Evolutionary conservation across 352 stramenopile species (phyloP), one percentile per base, ranked within the genome.

Genomic region (Phytophthora fragariae): DNA sequence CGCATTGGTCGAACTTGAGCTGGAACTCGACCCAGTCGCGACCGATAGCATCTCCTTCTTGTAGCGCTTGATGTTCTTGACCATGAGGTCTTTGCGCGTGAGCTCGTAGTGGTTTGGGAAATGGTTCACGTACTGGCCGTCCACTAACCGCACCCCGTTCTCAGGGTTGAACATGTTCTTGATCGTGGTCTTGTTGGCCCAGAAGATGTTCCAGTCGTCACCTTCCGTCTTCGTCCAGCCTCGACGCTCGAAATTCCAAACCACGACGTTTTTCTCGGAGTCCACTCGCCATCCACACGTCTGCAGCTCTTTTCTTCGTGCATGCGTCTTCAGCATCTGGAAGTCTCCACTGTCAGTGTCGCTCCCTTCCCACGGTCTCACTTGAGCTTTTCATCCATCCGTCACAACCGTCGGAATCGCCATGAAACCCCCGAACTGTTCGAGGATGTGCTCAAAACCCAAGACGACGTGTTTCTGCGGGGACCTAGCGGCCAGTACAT

Each of bases 191-290:
- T 98, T 97, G 70, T 82, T 97, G 49, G 93, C 94, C 94, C 94
- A 98, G 80, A 97, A 98, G 64, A 98, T 85, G 75, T 98, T 97
- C 94, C 94, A 98, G 84, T 98, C 94, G 60, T 96, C 88, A 5
- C 82, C 83, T 27, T 95, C 87, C 0, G 91, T 93, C 35, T 91
- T 92, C 54, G 81, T 72, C 91, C 92, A 97, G 44, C 92, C 90
- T 41, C 92, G 86, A 50, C 91, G 85, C 75, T 92, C 88, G 66
- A 92, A 93, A 67, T 92, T 94, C 85, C 85, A 94, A 61, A 89
- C 82, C 1, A 94, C 85, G 21, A 94, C 87, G 76, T 92, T 86
- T 70, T 94, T 94, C 71, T 94, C 87, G 3, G 84, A 59, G 70
- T 94, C 85, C 5, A 92, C 81, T 39, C 81, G n/a, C n/a, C n/a